Evolutionary conservation across 1,284 basidiomycete species (phyloP).

Genomic region (Volvariella volvacea): DNA sequence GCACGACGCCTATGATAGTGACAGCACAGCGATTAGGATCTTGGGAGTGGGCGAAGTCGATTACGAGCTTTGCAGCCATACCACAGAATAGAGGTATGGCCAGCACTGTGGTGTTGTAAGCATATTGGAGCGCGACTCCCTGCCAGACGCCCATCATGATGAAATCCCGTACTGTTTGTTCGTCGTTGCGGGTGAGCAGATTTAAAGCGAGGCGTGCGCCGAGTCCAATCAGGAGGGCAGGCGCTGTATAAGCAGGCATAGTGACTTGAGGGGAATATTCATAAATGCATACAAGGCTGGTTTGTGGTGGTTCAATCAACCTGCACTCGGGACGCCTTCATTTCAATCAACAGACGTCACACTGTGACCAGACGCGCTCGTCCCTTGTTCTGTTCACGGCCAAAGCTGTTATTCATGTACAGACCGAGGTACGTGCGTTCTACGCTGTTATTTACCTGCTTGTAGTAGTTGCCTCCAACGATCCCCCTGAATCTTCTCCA

Average conservation of each 20-base stretch:
- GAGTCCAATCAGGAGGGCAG: constrained; percentile 46
- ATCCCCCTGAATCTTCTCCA: constrained; percentile 11
- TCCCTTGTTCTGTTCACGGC: too few species aligned
- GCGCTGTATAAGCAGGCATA: constrained; percentile 36
- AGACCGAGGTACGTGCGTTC: too few species aligned
- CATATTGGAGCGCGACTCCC: constrained; percentile 65
- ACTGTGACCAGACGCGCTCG: neutral
- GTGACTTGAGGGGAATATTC: constrained; percentile 17
- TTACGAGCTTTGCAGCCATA: constrained; percentile 51
- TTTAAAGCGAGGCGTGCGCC: constrained; percentile 66
- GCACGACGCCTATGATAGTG: constrained; percentile 53
- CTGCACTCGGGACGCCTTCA: neutral
- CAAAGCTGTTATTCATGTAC: too few species aligned
- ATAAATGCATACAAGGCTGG: constrained; percentile 8
- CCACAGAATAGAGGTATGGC: constrained; percentile 48
- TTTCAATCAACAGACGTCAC: constrained; percentile 2
- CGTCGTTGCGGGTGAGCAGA: constrained; percentile 36
- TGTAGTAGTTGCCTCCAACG: neutral
- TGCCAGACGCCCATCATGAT: constrained; percentile 68
- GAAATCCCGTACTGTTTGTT: constrained; percentile 46
- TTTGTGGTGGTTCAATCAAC: neutral
- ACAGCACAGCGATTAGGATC: constrained; percentile 47
- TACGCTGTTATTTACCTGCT: neutral
- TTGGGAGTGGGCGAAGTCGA: constrained; percentile 49
- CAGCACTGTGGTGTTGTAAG: constrained; percentile 47